These are phyloP conservation scores for Helicostylum pulchrum DNA, from an alignment of 192 early-diverging fungal genomes.

Conservation along the genomic window DNA sequence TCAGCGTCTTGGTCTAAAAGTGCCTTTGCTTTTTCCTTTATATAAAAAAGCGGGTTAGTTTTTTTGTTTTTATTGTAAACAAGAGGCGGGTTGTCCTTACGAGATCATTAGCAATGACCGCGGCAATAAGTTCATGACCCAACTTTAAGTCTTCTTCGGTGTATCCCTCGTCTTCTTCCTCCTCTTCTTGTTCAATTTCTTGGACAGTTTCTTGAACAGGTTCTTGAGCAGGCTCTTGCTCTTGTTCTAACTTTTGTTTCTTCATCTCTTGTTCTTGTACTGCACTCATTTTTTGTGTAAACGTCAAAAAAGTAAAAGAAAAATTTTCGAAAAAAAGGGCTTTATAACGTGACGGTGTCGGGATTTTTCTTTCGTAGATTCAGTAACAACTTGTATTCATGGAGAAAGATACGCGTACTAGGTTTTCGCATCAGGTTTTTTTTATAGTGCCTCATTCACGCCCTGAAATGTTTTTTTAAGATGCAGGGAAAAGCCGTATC, in stretches of 20 bases:
- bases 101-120: constrained; percentile 26
- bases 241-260: constrained; percentile 2
- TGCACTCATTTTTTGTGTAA: background rate
- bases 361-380: too few relatives aligned
- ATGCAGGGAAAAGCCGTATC: too few relatives aligned
- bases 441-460: too few relatives aligned
- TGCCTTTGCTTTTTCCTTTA: constrained; percentile 41
- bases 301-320: too few relatives aligned
- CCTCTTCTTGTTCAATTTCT: constrained; percentile 1
- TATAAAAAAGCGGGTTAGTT: too few relatives aligned
- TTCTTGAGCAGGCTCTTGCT: background rate
- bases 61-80: too few relatives aligned
- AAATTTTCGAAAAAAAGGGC: too few relatives aligned
- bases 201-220: background rate
- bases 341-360: too few relatives aligned
- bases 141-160: constrained; percentile 28
- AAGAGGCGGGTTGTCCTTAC: background rate
- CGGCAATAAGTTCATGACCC: constrained; percentile 26
- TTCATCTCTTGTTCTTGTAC: constrained; percentile 2
- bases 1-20: constrained; percentile 51
- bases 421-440: too few relatives aligned
- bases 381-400: too few relatives aligned
- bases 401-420: too few relatives aligned
- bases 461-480: too few relatives aligned
- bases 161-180: constrained; percentile 23